Percentiles rank a stretch among this genome's conserved stretches.
These are phyloP conservation scores for Cnidoscolus chayamansa DNA, from an alignment of 441 rosid species.

Conservation along the genomic window DNA sequence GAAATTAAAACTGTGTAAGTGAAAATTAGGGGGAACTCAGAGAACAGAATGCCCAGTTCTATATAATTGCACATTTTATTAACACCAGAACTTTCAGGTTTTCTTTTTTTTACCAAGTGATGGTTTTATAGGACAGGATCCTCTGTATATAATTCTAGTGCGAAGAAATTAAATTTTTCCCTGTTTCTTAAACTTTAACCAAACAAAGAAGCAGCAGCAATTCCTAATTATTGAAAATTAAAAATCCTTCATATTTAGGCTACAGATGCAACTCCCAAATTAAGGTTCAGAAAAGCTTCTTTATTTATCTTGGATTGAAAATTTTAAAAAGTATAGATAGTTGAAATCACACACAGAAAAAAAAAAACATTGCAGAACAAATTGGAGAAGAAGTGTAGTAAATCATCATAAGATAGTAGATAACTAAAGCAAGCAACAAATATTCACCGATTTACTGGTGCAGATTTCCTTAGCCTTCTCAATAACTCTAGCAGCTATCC, in stretches of 20 bases:
- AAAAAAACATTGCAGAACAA: background rate
- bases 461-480: conserved; percentile 61
- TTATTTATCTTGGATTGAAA: background rate
- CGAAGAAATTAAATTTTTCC: background rate
- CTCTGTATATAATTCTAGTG: background rate
- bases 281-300: background rate
- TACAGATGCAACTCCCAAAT: background rate
- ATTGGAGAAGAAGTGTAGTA: too few species aligned
- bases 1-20: too few species aligned
- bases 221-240: background rate
- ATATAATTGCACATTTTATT: background rate
- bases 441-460: conserved; percentile 50
- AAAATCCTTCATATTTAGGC: background rate
- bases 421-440: background rate
- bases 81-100: too few species aligned
- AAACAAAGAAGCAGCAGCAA: background rate
- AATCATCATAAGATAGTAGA: background rate
- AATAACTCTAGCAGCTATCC: conserved; percentile 52
- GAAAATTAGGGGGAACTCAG: too few species aligned
- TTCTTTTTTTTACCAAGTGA: background rate
- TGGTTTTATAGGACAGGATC: background rate
- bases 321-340: background rate
- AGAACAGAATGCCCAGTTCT: too few species aligned
- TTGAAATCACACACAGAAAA: background rate
- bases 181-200: background rate